These are phyloP conservation scores for Pestalotiopsis sp. DNA, from an alignment of 2,329 filamentous ascomycete species.

Conservation along the genomic window DNA sequence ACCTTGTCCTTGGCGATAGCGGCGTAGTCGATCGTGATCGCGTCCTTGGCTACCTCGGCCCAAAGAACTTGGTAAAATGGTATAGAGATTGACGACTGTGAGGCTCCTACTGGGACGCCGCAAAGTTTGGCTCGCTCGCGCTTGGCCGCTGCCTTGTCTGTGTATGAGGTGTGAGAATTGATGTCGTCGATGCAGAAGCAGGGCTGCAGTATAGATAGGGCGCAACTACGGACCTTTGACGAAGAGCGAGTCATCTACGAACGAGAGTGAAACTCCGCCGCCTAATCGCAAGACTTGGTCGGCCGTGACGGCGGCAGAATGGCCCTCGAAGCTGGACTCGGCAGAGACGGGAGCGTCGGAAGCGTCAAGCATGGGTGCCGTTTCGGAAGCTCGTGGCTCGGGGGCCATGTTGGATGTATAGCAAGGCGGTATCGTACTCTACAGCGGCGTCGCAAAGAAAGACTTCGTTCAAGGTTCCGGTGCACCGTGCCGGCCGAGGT, in stretches of 20 bases:
- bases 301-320: background rate
- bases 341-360: background rate
- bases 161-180: background rate
- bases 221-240: constrained; percentile 4
- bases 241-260: background rate
- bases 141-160: constrained; percentile 26
- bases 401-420: background rate
- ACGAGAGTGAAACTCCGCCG: background rate
- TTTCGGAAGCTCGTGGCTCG: constrained; percentile 1
- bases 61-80: constrained; percentile 85
- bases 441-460: background rate
- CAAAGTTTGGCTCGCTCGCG: constrained; percentile 26
- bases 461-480: background rate
- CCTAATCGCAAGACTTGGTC: background rate
- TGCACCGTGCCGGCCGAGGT: no score
- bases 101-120: constrained; percentile 25
- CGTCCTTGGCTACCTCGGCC: constrained; percentile 65
- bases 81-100: constrained; percentile 44
- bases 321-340: background rate
- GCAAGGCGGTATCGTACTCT: background rate
- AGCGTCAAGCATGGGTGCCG: background rate
- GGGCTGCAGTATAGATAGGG: background rate
- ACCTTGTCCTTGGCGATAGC: constrained; percentile 61
- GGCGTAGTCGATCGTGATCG: constrained; percentile 75
- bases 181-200: background rate